Evolutionary conservation across 2,329 filamentous ascomycete species (phyloP), one percentile per base, ranked within the genome.

Genomic region (Hyphodiscus sp.): DNA sequence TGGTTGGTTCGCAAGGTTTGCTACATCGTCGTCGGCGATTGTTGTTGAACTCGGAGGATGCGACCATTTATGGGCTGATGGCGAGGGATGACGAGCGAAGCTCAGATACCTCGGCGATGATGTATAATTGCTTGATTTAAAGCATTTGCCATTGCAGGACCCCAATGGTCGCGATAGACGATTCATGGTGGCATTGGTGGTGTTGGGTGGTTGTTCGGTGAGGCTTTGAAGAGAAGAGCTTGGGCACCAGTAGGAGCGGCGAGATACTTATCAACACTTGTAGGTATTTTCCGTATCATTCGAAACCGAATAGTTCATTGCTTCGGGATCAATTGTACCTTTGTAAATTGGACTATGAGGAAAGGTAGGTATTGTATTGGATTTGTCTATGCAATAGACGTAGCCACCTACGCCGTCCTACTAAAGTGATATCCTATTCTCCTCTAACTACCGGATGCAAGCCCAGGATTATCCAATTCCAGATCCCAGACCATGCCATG

Each of bases 1-100:
- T 38, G 86, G 84, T 66, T 87, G 84, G 53, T 83, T 83, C 30
- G 91, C 89, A 46, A 97, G 80, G 43, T 81, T 81, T 45, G 85
- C 81, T 60, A 97, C 88, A 67, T 94, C 87, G 59, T 87, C 83
- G 67, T 92, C 87, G 41, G 80, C 79, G 18, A 82, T 78, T 45
- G 73, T 73, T n/a, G 74, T 68, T 20, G 72, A 72, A 51, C 72
- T 73, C 44, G 72, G 72, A 16, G 74, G 74, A 60, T 73, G 69
- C 10, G 71, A 69, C 69, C 71, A 74, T 65, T 67, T 59, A 57
- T 65, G 50, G 19, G 64, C 58, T 5, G 61, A 62, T 18, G 67
- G 66, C 38, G 67, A 67, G 9, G 66, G 62, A 38, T 66, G 59
- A 6, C 61, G 59, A 3, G 23, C 19, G 19, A 51, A 8, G 23